Evolutionary conservation across 2,329 filamentous ascomycete genomes (phyloP), one percentile per base, ranked within the genome.

Genomic region (Dactylellina drechsleri): DNA sequence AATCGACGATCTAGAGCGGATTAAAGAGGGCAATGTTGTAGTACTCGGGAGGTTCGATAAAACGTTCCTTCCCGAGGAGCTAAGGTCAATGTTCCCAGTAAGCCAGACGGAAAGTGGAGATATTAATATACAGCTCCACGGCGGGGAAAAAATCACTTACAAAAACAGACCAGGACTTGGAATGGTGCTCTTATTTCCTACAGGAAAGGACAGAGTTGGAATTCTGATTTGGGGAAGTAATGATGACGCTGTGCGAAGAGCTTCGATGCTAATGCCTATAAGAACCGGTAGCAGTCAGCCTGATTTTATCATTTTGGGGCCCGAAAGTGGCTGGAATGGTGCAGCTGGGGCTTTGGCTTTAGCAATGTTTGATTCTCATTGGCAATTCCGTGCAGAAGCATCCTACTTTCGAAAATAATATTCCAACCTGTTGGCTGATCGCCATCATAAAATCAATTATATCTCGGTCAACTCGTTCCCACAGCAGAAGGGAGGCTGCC

Each of bases 271-370:
- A 43, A 82, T 87, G 23, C 87, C 87, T 0, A 84, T 85, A 77
- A 79, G 87, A 60, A 86, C 86, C 16, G 87, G 87, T 7, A 84
- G 84, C 57, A 86, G 86, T 0, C 85, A 87, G 77, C 86, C 87
- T 12, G 86, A 88, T 77, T 88, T 87, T 77, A 81, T 88, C 3
- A 79, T 88, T 1, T 77, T 86, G 28, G 82, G 84, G 50, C 78
- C 81, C 61, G 82, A 80, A 23, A 84, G 84, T 79, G 81, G 82
- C 67, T 86, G 84, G 84, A 84, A 83, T 76, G 86, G 86, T 0
- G 80, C 84, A 52, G 85, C 83, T 50, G 86, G 86, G 4, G 82
- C 83, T 4, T 79, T 86, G 66, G 85, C 85, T 1, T 82, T 87
- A 81, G 87, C 86, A 0, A 87, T 86, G 79, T 85, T 88, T 76